Base-by-base conservation (phyloP, 2,329 filamentous ascomycete species). In the Leptosphaerulina australis region DNA sequence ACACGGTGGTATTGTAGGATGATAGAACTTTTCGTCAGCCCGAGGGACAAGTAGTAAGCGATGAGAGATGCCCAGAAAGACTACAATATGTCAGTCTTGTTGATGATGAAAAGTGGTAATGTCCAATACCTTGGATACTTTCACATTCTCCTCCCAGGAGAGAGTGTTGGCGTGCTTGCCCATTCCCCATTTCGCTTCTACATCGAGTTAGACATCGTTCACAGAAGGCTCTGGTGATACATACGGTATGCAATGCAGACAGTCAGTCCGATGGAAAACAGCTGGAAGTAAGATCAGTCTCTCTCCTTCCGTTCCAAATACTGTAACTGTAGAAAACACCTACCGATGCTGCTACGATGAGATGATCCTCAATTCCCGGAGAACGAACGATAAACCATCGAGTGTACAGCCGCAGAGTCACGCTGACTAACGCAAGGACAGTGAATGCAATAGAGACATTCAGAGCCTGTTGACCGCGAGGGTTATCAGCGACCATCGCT, bases 21-120 rank as follows among this genome's bases (percentile, higher is more conserved):
- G 20, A 73, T 67, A 1, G 69, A 71, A 18, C 41, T 56, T 44
- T 72, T 72, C 3, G 67, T 70, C 26, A 71, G 44, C 6, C 65
- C 63, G 12, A 72, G 62, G 2, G 67, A 66, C 2, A 70, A 44
- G 31, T 70, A 65, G 55, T 71, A 72, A 3, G 66, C 57, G 15
- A 71, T 67, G 8, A 71, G 56, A 35, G 57, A 64, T 11, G 59
- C 64, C 60, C 66, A 72, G 44, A 71, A 70, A 17, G 67, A 55
- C 68, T 71, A 7, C 0, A 2, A 14, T 30, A 2, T 3, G 18
- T 61, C 29, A 53, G 56, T 41, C 14, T 35, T n/a, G 7, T 11
- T 20, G 5, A 9, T 0, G 8, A 2, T 5, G 15, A 8, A 44
- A 14, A 21, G 24, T 11, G 12, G 8, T 1, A 6, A 31, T n/a